Conservation (phyloP, 306 rosid genomes). For the Dryas octopetala region DNA sequence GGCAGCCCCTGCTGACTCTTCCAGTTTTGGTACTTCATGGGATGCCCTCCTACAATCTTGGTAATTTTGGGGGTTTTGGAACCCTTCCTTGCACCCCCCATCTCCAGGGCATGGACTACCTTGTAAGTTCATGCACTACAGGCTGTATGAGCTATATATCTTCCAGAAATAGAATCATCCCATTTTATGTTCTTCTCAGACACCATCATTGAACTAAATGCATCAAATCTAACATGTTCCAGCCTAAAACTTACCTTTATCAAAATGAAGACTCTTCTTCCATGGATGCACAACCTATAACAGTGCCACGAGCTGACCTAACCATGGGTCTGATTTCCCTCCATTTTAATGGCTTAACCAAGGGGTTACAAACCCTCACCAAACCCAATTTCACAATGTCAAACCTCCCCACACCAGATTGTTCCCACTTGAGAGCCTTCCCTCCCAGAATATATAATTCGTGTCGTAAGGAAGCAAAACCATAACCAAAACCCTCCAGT, state of each 20-base stretch:
- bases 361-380: constrained; percentile 36
- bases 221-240: neutral
- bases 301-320: constrained; percentile 27
- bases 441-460: constrained; percentile 36
- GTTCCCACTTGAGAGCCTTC: constrained; percentile 41
- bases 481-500: constrained; percentile 38
- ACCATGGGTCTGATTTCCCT: constrained; percentile 30
- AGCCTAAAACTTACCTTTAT: neutral
- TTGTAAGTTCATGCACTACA: no score
- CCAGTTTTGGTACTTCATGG: no score
- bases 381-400: constrained; percentile 38
- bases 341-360: constrained; percentile 33
- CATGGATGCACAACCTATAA: constrained; percentile 33
- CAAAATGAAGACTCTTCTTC: constrained; percentile 17
- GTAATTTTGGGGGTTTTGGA: no score
- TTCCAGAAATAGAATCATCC: neutral
- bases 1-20: no score
- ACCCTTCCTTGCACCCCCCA: no score
- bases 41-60: no score
- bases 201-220: neutral
- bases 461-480: constrained; percentile 29
- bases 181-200: neutral
- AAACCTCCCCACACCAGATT: constrained; percentile 39
- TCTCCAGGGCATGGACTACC: no score
- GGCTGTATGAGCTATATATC: neutral